Percentiles rank a stretch among this genome's conserved stretches.
These are phyloP conservation scores for Fusarium pseudograminearum DNA, from an alignment of 2,329 filamentous ascomycete species.

Conservation along the genomic window DNA sequence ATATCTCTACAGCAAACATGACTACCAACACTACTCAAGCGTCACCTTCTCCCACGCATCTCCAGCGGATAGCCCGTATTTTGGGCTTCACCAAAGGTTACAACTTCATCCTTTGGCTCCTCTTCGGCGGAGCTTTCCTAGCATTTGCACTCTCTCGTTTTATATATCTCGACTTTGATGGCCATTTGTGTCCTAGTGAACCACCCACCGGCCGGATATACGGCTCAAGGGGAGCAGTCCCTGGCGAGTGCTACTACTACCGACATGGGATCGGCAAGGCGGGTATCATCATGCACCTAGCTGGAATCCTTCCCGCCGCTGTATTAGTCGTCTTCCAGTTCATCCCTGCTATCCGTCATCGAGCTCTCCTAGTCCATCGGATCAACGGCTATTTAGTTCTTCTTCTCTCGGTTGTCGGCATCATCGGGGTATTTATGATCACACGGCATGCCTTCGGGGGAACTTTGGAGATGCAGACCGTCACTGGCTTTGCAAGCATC, in stretches of 20 bases:
- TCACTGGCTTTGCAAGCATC: constrained; percentile 58
- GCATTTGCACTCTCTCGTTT: constrained; percentile 41
- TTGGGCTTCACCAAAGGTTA: constrained; percentile 68
- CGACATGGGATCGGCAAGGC: constrained; percentile 39
- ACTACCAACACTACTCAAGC: not conserved
- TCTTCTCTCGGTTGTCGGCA: constrained; percentile 59
- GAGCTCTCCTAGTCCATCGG: constrained; percentile 66
- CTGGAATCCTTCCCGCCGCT: constrained; percentile 58
- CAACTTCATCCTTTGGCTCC: constrained; percentile 67
- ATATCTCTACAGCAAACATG: constrained; percentile 5
- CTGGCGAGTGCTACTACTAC: constrained; percentile 59
- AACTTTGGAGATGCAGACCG: constrained; percentile 61
- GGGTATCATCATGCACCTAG: constrained; percentile 62
- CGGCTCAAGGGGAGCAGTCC: constrained; percentile 35
- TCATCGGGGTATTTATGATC: constrained; percentile 66
- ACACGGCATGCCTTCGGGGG: constrained; percentile 66
- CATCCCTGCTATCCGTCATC: constrained; percentile 60
- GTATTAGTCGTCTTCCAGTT: constrained; percentile 63
- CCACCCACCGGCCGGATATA: constrained; percentile 1
- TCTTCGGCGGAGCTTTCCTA: constrained; percentile 57
- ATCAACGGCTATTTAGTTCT: constrained; percentile 69
- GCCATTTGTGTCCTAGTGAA: constrained; percentile 49
- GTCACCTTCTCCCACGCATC: not conserved
- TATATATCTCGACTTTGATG: constrained; percentile 48
- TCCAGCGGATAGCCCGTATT: constrained; percentile 54